phyloP scores from a whole-genome alignment of 2,329 filamentous ascomycete species.

The Blastomyces silverae region DNA sequence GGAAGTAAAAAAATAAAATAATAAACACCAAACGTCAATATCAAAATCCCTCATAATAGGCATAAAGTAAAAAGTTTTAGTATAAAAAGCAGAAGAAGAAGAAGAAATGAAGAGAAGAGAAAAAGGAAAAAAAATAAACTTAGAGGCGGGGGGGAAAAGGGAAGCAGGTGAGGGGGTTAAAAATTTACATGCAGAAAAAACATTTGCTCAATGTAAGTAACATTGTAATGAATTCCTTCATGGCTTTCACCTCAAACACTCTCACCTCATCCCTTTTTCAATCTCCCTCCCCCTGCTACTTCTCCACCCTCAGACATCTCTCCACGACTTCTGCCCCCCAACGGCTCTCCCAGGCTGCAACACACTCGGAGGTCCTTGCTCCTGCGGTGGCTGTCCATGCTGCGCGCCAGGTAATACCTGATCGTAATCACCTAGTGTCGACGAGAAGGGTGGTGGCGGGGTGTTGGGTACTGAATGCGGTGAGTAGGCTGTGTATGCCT shows the following conservation, averaged over 20 bases:
- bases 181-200: too few species aligned
- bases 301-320: background rate
- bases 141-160: too few species aligned
- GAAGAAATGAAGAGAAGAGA: background rate
- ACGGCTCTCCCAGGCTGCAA: conserved; percentile 16
- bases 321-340: background rate
- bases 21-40: background rate
- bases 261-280: too few species aligned
- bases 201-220: too few species aligned
- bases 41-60: background rate
- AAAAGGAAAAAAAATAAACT: too few species aligned
- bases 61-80: background rate
- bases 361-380: conserved; percentile 13
- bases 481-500: conserved; percentile 18
- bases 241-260: background rate
- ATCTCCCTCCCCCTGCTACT: too few species aligned
- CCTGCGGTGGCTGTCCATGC: background rate
- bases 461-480: conserved; percentile 14
- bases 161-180: too few species aligned
- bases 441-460: conserved; percentile 19
- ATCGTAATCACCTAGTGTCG: conserved; percentile 15
- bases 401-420: conserved; percentile 5
- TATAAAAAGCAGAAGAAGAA: background rate
- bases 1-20: background rate
- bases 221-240: background rate